Percentiles rank a stretch among this genome's conserved stretches.
Evolutionary conservation across 108 stramenopile species (phyloP).

Genomic region (Pseudonitzschia multiseries): DNA sequence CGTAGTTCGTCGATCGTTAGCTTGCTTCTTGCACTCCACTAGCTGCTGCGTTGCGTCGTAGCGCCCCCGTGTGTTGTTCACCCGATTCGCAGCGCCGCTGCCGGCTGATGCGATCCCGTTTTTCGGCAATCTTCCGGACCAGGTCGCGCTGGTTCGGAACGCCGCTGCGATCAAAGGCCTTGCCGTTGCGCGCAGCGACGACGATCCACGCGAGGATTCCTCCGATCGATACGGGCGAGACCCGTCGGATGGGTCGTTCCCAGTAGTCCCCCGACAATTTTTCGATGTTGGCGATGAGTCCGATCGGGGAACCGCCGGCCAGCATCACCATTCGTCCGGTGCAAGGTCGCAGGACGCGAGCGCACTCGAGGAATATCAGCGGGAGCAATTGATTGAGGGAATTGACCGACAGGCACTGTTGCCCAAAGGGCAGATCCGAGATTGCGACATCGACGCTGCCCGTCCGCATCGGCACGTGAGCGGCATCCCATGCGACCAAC

Average conservation of each 20-base stretch:
- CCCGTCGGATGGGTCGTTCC: slow-evolving; percentile 42
- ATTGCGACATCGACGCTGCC: slow-evolving; percentile 52
- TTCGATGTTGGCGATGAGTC: background rate
- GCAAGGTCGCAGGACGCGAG: slow-evolving; percentile 41
- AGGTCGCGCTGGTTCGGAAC: slow-evolving; percentile 3
- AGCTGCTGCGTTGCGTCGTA: background rate
- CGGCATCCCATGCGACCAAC: slow-evolving; percentile 54
- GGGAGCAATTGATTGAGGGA: slow-evolving; percentile 51
- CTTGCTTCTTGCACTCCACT: too few species aligned
- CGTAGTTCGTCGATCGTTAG: too few species aligned
- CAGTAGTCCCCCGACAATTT: slow-evolving; percentile 12
- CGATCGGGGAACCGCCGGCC: slow-evolving; percentile 33
- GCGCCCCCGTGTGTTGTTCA: background rate
- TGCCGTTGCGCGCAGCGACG: slow-evolving; percentile 28
- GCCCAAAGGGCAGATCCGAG: slow-evolving; percentile 72
- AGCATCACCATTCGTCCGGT: slow-evolving; percentile 54
- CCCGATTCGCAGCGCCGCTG: slow-evolving; percentile 16
- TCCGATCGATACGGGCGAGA: slow-evolving; percentile 66
- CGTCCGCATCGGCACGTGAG: slow-evolving; percentile 51
- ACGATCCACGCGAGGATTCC: slow-evolving; percentile 64
- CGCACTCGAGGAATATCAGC: slow-evolving; percentile 51
- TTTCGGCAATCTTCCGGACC: slow-evolving; percentile 19
- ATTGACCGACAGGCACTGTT: slow-evolving; percentile 48
- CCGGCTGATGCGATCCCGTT: slow-evolving; percentile 14
- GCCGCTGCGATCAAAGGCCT: background rate